Evolutionary conservation across 371 early-diverging fungal genomes (phyloP).

Genomic region (Mortierella sp.): DNA sequence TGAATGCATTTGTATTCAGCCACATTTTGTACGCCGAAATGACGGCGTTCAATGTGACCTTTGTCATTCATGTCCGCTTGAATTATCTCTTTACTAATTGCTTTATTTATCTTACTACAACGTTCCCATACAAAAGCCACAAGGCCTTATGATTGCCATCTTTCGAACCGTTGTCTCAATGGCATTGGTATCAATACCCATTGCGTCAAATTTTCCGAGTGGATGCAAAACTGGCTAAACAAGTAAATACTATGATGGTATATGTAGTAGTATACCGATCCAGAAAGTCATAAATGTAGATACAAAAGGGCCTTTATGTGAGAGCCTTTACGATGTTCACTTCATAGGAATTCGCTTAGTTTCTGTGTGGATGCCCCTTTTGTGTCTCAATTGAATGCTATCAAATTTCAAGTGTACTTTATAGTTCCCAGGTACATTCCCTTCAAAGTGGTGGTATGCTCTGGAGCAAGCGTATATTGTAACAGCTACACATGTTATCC

Average conservation of each 20-base stretch:
- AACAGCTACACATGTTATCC: background rate
- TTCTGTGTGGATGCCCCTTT: too few relatives aligned
- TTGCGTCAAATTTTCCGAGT: constrained; percentile 68
- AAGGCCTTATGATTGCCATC: constrained; percentile 75
- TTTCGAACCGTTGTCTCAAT: constrained; percentile 69
- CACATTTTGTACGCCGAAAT: background rate
- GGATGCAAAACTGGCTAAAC: constrained; percentile 60
- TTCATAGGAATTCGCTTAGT: too few relatives aligned
- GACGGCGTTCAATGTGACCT: background rate
- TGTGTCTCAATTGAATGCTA: too few relatives aligned
- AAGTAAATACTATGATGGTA: too few relatives aligned
- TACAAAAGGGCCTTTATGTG: too few relatives aligned
- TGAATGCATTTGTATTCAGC: background rate
- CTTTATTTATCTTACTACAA: constrained; percentile 38
- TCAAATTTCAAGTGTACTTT: too few relatives aligned
- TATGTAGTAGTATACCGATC: too few relatives aligned
- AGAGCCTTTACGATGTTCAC: too few relatives aligned
- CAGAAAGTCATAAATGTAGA: too few relatives aligned
- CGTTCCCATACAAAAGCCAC: constrained; percentile 50
- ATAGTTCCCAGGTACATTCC: background rate
- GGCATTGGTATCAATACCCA: constrained; percentile 64
- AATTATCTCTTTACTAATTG: constrained; percentile 2
- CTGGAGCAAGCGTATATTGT: too few relatives aligned
- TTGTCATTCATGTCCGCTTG: background rate
- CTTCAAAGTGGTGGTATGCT: too few relatives aligned